Conservation (phyloP, 352 stramenopile genomes). For the Globisporangium viniferum region DNA sequence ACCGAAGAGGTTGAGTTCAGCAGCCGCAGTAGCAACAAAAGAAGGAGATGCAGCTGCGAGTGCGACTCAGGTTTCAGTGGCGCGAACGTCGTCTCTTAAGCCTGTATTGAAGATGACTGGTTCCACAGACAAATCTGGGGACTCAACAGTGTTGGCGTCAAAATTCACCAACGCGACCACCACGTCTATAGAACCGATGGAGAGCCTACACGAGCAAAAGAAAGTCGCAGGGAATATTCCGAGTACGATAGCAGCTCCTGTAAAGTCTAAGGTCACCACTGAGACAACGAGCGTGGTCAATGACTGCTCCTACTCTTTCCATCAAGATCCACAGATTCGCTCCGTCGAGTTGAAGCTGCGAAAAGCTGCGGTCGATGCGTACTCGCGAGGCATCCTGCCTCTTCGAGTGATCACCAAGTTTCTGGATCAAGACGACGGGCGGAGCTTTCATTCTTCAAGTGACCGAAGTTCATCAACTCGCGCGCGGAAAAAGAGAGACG, state of each 20-base stretch:
- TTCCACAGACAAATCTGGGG: no score
- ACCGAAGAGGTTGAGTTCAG: not conserved
- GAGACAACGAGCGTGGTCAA: slow-evolving; percentile 3
- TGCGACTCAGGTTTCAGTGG: not conserved
- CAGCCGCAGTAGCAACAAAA: not conserved
- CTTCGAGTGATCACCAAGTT: slow-evolving; percentile 67
- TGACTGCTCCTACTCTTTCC: slow-evolving; percentile 84
- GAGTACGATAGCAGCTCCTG: not conserved
- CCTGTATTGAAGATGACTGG: not conserved
- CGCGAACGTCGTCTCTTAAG: slow-evolving; percentile 8
- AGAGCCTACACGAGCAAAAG: not conserved
- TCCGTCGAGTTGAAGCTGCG: slow-evolving; percentile 86
- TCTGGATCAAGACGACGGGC: slow-evolving; percentile 43
- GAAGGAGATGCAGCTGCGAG: not conserved
- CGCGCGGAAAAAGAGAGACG: slow-evolving; percentile 19
- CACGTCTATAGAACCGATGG: not conserved
- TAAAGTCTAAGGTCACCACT: not conserved
- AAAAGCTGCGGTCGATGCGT: slow-evolving; percentile 62
- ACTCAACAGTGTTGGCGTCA: not conserved
- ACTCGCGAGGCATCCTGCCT: slow-evolving; percentile 66
- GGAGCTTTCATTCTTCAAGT: not conserved
- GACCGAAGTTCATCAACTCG: not conserved
- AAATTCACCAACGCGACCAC: not conserved
- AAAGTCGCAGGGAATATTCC: not conserved
- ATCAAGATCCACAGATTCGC: slow-evolving; percentile 72